phyloP scores from a whole-genome alignment of 495 filamentous ascomycete genomes.

The Xylaria palmicola region DNA sequence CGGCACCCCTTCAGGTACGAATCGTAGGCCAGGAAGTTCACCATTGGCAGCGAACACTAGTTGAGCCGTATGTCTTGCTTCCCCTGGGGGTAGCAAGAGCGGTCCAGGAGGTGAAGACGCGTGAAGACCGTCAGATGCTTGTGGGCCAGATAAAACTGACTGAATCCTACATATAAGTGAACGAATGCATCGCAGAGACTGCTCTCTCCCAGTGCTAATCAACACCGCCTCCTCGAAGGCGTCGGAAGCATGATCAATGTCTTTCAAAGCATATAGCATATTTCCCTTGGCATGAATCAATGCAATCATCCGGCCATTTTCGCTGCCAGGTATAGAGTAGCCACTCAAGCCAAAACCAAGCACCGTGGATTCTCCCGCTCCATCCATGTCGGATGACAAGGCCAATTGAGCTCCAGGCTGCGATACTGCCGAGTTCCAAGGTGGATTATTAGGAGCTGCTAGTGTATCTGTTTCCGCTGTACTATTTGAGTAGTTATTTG shows the following conservation, averaged over 20 bases:
- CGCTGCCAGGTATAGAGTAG: constrained; percentile 79
- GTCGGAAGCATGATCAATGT: constrained; percentile 77
- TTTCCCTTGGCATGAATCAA: constrained; percentile 97
- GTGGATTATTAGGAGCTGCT: not conserved
- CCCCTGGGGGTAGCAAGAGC: constrained; percentile 78
- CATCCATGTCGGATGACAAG: constrained; percentile 40
- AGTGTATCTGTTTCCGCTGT: constrained; percentile 3
- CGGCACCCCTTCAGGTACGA: constrained; percentile 69
- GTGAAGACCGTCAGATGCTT: constrained; percentile 24
- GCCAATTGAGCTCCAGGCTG: constrained; percentile 7
- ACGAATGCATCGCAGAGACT: constrained; percentile 68
- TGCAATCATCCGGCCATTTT: constrained; percentile 91
- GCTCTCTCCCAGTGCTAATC: constrained; percentile 77
- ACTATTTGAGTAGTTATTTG: constrained; percentile 13
- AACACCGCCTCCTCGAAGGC: constrained; percentile 95
- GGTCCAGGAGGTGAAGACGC: constrained; percentile 36
- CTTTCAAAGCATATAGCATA: constrained; percentile 90
- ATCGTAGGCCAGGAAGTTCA: constrained; percentile 78
- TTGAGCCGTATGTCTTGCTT: constrained; percentile 78
- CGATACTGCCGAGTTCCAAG: not conserved
- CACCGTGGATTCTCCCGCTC: constrained; percentile 40
- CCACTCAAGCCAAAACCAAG: constrained; percentile 78
- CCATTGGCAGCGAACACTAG: constrained; percentile 79
- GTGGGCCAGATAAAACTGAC: constrained; percentile 57
- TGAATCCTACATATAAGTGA: constrained; percentile 82